phyloP scores from a whole-genome alignment of 2,329 filamentous ascomycete genomes.

The Fusarium proliferatum region DNA sequence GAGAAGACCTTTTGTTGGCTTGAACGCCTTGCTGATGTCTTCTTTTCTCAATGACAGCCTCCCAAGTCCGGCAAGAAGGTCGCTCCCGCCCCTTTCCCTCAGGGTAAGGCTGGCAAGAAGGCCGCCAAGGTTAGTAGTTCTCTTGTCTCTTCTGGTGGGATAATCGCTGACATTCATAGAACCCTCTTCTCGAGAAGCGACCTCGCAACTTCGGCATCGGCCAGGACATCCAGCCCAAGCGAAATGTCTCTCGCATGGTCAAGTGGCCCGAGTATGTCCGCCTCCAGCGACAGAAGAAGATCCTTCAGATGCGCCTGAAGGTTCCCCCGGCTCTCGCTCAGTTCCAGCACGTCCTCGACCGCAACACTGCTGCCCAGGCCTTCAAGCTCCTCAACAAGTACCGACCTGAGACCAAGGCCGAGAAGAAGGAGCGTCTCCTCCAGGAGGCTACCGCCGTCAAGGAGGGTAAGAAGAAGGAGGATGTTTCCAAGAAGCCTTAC shows the following conservation, averaged over 20 bases:
- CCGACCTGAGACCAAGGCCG: constrained; percentile 97
- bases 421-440: constrained; percentile 99
- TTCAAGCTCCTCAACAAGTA: constrained; percentile 99
- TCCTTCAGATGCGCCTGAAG: constrained; percentile 98
- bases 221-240: constrained; percentile 96
- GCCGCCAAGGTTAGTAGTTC: constrained; percentile 83
- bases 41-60: constrained; percentile 99
- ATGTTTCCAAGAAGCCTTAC: constrained; percentile 99
- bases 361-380: constrained; percentile 94
- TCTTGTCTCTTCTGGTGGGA: not conserved
- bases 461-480: constrained; percentile 99
- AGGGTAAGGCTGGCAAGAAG: constrained; percentile 97
- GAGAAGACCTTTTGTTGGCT: constrained; percentile 80
- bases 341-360: constrained; percentile 97
- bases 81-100: constrained; percentile 95
- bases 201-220: constrained; percentile 98
- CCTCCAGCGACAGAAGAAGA: constrained; percentile 93
- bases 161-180: constrained; percentile 64
- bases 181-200: constrained; percentile 99
- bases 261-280: constrained; percentile 99
- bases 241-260: constrained; percentile 97
- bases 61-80: constrained; percentile 98
- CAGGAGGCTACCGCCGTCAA: constrained; percentile 98
- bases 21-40: constrained; percentile 92
- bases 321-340: constrained; percentile 96